These are phyloP conservation scores for Eucalyptus pumila DNA, from an alignment of 345 rosid species.

Conservation along the genomic window DNA sequence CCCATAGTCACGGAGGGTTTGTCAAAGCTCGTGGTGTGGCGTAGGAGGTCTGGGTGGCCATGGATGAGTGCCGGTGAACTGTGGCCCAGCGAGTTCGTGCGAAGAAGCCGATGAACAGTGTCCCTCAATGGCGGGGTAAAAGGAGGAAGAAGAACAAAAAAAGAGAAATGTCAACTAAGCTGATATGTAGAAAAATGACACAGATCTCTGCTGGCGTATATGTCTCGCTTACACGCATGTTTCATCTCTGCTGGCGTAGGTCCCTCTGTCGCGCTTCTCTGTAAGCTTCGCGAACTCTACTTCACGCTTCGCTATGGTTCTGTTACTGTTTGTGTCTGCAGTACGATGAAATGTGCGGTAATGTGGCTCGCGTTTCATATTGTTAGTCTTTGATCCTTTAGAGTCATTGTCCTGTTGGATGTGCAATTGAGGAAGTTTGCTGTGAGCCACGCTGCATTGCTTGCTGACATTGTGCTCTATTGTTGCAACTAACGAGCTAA, in stretches of 20 bases:
- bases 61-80: too few species aligned
- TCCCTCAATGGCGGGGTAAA: too few species aligned
- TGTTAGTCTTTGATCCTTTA: neutral
- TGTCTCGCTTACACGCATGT: slow-evolving; percentile 15
- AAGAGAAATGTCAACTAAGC: too few species aligned
- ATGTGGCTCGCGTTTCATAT: neutral
- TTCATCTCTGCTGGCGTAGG: slow-evolving; percentile 87
- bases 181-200: neutral
- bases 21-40: too few species aligned
- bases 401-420: neutral
- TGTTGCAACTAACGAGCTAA: too few species aligned
- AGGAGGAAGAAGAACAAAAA: too few species aligned
- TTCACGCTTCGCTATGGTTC: neutral
- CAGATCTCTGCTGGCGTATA: neutral
- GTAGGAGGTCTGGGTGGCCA: too few species aligned
- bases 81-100: too few species aligned
- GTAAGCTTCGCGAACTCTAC: slow-evolving; percentile 17
- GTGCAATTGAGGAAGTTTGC: neutral
- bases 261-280: slow-evolving; percentile 80
- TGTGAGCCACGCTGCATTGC: neutral
- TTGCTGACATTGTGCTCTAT: neutral
- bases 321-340: neutral
- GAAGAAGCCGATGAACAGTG: too few species aligned
- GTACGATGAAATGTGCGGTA: neutral
- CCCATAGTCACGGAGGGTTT: too few species aligned